Evolutionary conservation across 2,329 filamentous ascomycete species (phyloP).

Genomic region (Aspergillus bombycis): DNA sequence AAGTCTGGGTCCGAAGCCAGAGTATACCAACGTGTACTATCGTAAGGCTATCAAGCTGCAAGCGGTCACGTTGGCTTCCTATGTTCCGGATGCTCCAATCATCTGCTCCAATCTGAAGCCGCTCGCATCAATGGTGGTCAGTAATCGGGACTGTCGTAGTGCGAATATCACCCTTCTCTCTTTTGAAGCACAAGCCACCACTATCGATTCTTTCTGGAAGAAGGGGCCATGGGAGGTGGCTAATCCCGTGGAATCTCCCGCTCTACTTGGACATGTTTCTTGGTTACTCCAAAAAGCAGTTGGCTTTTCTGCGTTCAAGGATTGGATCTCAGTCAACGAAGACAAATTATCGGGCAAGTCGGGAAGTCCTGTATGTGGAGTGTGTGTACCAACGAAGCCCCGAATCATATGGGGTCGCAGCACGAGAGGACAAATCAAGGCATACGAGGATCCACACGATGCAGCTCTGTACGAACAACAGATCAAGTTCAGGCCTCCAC

Average conservation of each 20-base stretch:
- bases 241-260: constrained; percentile 30
- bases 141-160: constrained; percentile 30
- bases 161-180: constrained; percentile 37
- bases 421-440: constrained; percentile 35
- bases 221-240: constrained; percentile 30
- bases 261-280: constrained; percentile 29
- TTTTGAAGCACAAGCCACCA: constrained; percentile 25
- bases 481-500: constrained; percentile 51
- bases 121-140: constrained; percentile 17
- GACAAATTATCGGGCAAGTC: background rate
- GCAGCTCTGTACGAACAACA: constrained; percentile 55
- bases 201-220: constrained; percentile 20
- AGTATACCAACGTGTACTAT: constrained; percentile 33
- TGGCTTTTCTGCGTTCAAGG: constrained; percentile 26
- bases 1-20: constrained; percentile 16
- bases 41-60: constrained; percentile 32
- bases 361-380: background rate
- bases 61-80: constrained; percentile 25
- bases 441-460: constrained; percentile 56
- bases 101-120: constrained; percentile 25
- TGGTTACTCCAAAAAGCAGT: constrained; percentile 39
- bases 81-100: constrained; percentile 21
- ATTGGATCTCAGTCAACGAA: constrained; percentile 31
- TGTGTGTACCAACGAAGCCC: constrained; percentile 39
- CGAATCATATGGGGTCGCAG: constrained; percentile 38